Evolutionary conservation across 2,329 filamentous ascomycete genomes (phyloP).

Genomic region (Shiraia sp.): DNA sequence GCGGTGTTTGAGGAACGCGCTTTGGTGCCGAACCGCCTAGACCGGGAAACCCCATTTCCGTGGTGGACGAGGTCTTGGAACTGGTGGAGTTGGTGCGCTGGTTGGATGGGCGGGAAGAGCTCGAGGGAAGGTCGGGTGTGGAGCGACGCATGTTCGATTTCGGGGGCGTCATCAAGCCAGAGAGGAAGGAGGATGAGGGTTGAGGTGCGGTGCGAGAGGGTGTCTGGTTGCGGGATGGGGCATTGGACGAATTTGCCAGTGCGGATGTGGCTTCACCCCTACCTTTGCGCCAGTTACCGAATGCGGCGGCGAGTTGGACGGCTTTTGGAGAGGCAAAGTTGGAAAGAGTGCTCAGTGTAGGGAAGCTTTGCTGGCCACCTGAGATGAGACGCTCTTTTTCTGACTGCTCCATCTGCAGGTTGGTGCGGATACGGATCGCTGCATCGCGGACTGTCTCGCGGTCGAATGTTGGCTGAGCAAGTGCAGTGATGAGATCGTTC

Average conservation of each 20-base stretch:
- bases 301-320: constrained; percentile 92
- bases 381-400: constrained; percentile 85
- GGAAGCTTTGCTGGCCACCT: constrained; percentile 62
- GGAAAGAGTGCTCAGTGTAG: constrained; percentile 76
- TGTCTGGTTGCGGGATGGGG: constrained; percentile 35
- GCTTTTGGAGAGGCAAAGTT: constrained; percentile 80
- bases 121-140: constrained; percentile 54
- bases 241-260: constrained; percentile 37
- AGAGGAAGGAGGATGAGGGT: constrained; percentile 66
- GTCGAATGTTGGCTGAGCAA: constrained; percentile 77
- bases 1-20: constrained; percentile 52
- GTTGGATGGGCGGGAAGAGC: constrained; percentile 26
- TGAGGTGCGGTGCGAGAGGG: constrained; percentile 47
- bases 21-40: constrained; percentile 27
- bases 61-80: constrained; percentile 27
- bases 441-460: constrained; percentile 82
- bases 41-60: constrained; percentile 36
- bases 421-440: constrained; percentile 88
- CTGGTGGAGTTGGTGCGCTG: constrained; percentile 31
- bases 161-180: constrained; percentile 88
- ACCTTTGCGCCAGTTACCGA: constrained; percentile 88
- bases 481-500: constrained; percentile 82
- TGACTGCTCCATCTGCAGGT: constrained; percentile 96
- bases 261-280: constrained; percentile 54
- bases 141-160: constrained; percentile 69